phyloP scores from a whole-genome alignment of 2,329 filamentous ascomycete species.

The Cladorrhinum sp. region DNA sequence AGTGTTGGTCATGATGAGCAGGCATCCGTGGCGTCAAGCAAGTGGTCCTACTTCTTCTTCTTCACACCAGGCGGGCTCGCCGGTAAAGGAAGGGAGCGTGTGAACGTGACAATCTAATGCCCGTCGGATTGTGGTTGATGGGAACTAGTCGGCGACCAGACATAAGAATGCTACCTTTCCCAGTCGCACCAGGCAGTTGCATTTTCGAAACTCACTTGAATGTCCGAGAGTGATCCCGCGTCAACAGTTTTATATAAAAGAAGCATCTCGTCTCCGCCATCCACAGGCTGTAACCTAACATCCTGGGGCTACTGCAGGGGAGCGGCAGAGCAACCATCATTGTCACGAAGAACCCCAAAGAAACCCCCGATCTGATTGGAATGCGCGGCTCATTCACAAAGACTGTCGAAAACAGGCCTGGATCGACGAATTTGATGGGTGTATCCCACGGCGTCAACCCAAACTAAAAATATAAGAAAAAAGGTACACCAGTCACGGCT shows the following conservation, averaged over 20 bases:
- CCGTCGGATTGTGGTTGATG: neutral
- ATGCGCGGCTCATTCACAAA: neutral
- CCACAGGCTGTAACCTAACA: neutral
- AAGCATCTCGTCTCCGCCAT: neutral
- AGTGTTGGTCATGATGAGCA: neutral
- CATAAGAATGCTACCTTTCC: neutral
- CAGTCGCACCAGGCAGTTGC: neutral
- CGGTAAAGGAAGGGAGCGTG: neutral
- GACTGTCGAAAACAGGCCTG: neutral
- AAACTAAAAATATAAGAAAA: neutral
- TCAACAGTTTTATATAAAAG: neutral
- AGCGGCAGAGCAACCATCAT: constrained; percentile 2
- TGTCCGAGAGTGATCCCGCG: neutral
- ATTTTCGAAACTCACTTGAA: neutral
- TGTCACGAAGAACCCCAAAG: neutral
- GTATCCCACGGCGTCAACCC: neutral
- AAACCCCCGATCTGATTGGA: neutral
- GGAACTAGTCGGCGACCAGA: too few relatives aligned
- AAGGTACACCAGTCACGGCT: neutral
- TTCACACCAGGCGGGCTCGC: neutral
- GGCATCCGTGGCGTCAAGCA: neutral
- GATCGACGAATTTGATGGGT: neutral
- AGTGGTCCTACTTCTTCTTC: neutral
- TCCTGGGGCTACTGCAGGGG: constrained; percentile 7
- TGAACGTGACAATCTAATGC: neutral